Evolutionary conservation across 805 yeast species (phyloP).

Genomic region (Metschnikowia proteae): DNA sequence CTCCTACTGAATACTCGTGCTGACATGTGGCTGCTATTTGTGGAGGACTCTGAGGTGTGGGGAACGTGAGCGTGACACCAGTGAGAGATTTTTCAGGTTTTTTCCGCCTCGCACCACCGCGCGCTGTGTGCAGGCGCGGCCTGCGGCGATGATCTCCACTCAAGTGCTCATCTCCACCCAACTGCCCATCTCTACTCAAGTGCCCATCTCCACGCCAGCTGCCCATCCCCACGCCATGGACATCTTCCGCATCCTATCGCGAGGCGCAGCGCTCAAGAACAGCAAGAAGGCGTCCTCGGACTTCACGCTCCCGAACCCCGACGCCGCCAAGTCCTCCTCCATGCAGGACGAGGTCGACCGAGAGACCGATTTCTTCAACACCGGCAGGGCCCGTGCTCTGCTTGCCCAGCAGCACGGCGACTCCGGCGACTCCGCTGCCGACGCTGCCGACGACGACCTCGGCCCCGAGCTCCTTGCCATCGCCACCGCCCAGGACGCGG

Average conservation of each 20-base stretch:
- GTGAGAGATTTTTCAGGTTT: slow-evolving; percentile 1
- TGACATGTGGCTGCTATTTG: background rate
- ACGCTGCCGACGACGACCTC: slow-evolving; percentile 16
- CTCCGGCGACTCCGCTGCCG: slow-evolving; percentile 20
- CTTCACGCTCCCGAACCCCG: slow-evolving; percentile 25
- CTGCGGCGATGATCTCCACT: background rate
- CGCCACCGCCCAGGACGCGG: slow-evolving; percentile 55
- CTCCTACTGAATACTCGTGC: slow-evolving; percentile 19
- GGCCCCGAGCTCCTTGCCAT: slow-evolving; percentile 40
- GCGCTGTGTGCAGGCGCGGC: background rate
- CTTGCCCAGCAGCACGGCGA: slow-evolving; percentile 11
- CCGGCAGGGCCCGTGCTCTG: slow-evolving; percentile 6
- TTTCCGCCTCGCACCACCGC: background rate
- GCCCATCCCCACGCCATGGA: slow-evolving; percentile 52
- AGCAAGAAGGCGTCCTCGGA: slow-evolving; percentile 44
- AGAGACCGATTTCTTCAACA: slow-evolving; percentile 79
- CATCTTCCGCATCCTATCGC: slow-evolving; percentile 74
- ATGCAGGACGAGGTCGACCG: slow-evolving; percentile 52
- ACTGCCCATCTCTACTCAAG: background rate
- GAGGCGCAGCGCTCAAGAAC: slow-evolving; percentile 81
- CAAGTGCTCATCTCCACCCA: background rate
- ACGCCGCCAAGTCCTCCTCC: slow-evolving; percentile 32
- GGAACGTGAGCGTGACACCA: background rate
- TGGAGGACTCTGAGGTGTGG: background rate
- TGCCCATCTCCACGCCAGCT: background rate